Base-by-base conservation (phyloP, 2,329 filamentous ascomycete genomes). In the Talaromyces sp. region DNA sequence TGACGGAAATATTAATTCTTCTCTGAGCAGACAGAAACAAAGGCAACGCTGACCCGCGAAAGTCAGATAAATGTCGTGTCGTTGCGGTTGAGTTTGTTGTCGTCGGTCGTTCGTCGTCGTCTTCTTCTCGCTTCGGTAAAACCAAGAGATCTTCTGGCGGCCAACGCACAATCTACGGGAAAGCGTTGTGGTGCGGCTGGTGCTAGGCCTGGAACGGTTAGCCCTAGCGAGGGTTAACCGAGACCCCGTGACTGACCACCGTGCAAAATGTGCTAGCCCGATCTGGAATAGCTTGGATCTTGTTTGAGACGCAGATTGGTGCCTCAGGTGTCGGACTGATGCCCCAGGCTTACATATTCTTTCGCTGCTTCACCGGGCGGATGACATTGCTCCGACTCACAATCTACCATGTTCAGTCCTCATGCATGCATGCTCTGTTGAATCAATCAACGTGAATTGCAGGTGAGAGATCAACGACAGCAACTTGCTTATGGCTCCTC, bases 1-100 rank as follows among this genome's bases (percentile, higher is more conserved):
- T 92, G 88, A 82, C 81, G 81, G 78, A 73, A 70, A 71, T 74
- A 42, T 57, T 40, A 40, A 44, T 60, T 54, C 39, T 56, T 76
- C 75, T 76, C 75, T 76, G 75, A 75, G 73, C 71, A 70, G 71
- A 73, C 72, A 70, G 74, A 73, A 75, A 74, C 70, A 69, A 72
- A 72, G 73, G 70, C 72, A 77, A 73, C 68, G 68, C 72, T 74
- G 73, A 74, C 74, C 72, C 72, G 73, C 72, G 71, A 73, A 69
- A 75, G 73, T 76, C 73, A 62, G 66, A 65, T 63, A 40, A 50
- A 46, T 58, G 68, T 68, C 66, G 68, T 21, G 67, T 64, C 61
- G 73, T 74, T 70, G 72, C 72, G 73, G 69, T 75, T 74, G 73
- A 50, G 46, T 50, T 76, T 72, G 71, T 74, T 75, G 74, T 76